Percentiles rank a stretch among this genome's conserved stretches.
Conservation (phyloP, 2,329 filamentous ascomycete species). For the Trichophyton mentagrophytes region DNA sequence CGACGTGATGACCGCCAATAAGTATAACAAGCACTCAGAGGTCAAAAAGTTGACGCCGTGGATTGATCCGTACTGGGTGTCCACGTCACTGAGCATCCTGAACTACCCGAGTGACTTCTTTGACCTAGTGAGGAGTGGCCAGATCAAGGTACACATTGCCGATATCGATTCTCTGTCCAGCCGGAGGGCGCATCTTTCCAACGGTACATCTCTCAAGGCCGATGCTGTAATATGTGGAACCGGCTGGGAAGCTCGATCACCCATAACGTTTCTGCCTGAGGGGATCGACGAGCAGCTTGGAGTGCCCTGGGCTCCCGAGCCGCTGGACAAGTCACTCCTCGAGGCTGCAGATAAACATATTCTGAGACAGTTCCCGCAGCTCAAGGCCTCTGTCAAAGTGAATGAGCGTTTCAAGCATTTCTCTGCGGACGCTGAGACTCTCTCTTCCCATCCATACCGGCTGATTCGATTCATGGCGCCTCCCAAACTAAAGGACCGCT, state of each 20-base stretch:
- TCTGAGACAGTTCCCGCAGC: conserved; percentile 34
- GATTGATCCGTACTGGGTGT: conserved; percentile 40
- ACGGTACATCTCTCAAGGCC: conserved; percentile 32
- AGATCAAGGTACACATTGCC: conserved; percentile 43
- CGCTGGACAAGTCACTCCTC: conserved; percentile 26
- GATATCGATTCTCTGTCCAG: conserved; percentile 41
- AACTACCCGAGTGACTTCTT: conserved; percentile 49
- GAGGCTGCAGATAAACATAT: conserved; percentile 36
- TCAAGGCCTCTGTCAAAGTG: conserved; percentile 29
- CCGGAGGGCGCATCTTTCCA: conserved; percentile 37
- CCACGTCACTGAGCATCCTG: conserved; percentile 45
- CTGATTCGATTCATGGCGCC: conserved; percentile 38
- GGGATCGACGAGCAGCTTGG: conserved; percentile 35
- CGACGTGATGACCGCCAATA: conserved; percentile 38
- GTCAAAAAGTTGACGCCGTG: conserved; percentile 36
- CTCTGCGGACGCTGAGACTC: conserved; percentile 14
- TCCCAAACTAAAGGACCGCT: conserved; percentile 29
- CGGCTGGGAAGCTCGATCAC: conserved; percentile 42
- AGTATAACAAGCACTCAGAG: conserved; percentile 35
- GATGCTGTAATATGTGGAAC: conserved; percentile 45
- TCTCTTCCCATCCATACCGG: conserved; percentile 25
- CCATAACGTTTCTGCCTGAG: conserved; percentile 37
- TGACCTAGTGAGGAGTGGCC: conserved; percentile 41
- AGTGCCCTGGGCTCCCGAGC: conserved; percentile 28
- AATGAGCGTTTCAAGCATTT: conserved; percentile 9